Evolutionary conservation across 192 early-diverging fungal species (phyloP), one percentile per base, ranked within the genome.

Genomic region (Coemansia sp.): DNA sequence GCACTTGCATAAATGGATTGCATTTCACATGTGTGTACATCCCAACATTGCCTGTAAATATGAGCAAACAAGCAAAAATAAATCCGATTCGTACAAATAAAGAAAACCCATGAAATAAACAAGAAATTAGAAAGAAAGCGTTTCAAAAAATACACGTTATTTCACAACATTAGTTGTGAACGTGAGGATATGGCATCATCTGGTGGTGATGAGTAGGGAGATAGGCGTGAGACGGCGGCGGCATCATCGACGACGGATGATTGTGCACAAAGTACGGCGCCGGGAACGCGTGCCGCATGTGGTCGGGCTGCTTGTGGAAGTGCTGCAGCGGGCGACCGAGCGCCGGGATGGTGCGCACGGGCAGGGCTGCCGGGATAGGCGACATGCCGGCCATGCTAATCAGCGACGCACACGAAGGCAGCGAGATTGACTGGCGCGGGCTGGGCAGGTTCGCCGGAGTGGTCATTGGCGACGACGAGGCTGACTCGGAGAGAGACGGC

Each of bases 341-440:
- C 57, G 57, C 57, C n/a, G 57, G 37, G 1, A 37, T 15, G 19
- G 17, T 37, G 54, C 39, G 53, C 12, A 53, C n/a, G 24, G 54
- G 54, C 22, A 32, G 9, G 14, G 48, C 10, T 11, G 61, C 48
- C 10, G 61, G 51, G 51, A 55, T 27, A 5, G 73, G 56, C 54
- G 67, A 69, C 12, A 43, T 62, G 65, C 60, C 72, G 5, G 77
- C 77, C 62, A 79, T 59, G 62, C 77, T 79, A 25, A 79, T 65
- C 60, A 79, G 77, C 65, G 71, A 73, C 14, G 77, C 77, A 43
- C 77, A 79, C 37, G 77, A 79, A 0, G 77, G 77, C 68, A 79
- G 68, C 56, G 77, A 79, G 52, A 79, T 70, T 11, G 51, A 14
- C 51, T 15, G 22, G 22, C 38, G 50, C 37, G 62, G 39, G 27